A percentile compares a stretch with the other conserved stretches of the same genome.
These are phyloP conservation scores for Plasmodium vinckei DNA, from an alignment of 169 alveolate species.

Conservation along the genomic window DNA sequence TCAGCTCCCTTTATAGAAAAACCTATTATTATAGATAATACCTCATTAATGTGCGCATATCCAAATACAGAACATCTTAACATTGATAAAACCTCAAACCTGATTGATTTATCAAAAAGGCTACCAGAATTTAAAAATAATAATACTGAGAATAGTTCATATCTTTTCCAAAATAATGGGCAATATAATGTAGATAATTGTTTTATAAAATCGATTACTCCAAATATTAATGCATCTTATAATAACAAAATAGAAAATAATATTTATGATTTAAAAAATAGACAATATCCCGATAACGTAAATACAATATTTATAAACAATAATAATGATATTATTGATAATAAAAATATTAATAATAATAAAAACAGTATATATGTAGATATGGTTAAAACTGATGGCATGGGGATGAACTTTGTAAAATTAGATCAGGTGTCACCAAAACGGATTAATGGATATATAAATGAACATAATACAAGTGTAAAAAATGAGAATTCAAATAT, in stretches of 20 bases:
- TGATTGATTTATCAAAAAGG: conserved; percentile 14
- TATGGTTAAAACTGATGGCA: conserved; percentile 8
- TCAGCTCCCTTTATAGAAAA: conserved; percentile 33
- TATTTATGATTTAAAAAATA: conserved; percentile 13
- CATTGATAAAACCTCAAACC: conserved; percentile 1
- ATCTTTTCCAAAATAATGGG: background rate
- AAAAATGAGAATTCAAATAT: conserved; percentile 1
- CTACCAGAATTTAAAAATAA: conserved; percentile 5
- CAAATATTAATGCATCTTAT: conserved; percentile 17
- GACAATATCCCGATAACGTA: background rate
- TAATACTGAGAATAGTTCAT: conserved; percentile 1
- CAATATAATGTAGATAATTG: conserved; percentile 6
- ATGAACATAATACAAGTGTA: conserved; percentile 10
- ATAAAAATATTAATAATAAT: background rate
- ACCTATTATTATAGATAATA: conserved; percentile 19
- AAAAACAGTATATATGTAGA: conserved; percentile 28
- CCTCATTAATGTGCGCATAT: background rate
- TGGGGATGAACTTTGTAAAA: conserved; percentile 3
- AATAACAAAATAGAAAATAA: background rate
- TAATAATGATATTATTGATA: background rate
- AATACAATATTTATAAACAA: background rate
- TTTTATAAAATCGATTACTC: conserved; percentile 8
- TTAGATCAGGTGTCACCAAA: conserved; percentile 3
- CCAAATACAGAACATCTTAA: conserved; percentile 10
- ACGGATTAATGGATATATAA: conserved; percentile 22